phyloP scores from a whole-genome alignment of 2,329 filamentous ascomycete species.

The Talaromyces sp. region DNA sequence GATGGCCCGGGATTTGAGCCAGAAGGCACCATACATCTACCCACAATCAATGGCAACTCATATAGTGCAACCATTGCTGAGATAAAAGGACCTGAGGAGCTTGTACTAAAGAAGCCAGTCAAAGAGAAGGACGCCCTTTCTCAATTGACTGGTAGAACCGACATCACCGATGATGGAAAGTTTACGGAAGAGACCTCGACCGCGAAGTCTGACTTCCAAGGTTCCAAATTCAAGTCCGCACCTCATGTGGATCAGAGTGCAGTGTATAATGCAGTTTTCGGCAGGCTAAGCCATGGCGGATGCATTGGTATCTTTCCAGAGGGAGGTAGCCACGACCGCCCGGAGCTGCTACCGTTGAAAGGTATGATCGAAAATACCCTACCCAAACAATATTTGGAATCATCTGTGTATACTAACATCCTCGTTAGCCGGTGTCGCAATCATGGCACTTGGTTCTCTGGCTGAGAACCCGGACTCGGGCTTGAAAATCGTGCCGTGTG shows the following conservation, averaged over 20 bases:
- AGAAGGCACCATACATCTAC: slow-evolving; percentile 81
- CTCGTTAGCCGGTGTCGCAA: slow-evolving; percentile 75
- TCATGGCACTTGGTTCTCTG: slow-evolving; percentile 91
- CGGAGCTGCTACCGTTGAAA: slow-evolving; percentile 86
- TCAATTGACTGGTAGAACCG: slow-evolving; percentile 76
- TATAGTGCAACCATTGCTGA: slow-evolving; percentile 80
- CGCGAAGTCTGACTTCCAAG: slow-evolving; percentile 59
- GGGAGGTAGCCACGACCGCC: slow-evolving; percentile 90
- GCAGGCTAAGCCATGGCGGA: slow-evolving; percentile 71
- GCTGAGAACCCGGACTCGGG: slow-evolving; percentile 80
- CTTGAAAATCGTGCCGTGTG: slow-evolving; percentile 89
- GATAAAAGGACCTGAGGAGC: slow-evolving; percentile 72
- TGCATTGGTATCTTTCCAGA: slow-evolving; percentile 97
- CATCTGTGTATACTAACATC: not conserved
- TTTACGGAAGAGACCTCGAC: slow-evolving; percentile 53
- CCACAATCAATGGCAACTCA: slow-evolving; percentile 72
- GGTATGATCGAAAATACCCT: slow-evolving; percentile 31
- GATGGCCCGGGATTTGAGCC: slow-evolving; percentile 64
- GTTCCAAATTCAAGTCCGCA: slow-evolving; percentile 78
- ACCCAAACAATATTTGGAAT: not conserved
- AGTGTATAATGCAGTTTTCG: slow-evolving; percentile 91
- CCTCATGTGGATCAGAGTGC: slow-evolving; percentile 91
- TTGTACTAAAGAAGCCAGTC: slow-evolving; percentile 83
- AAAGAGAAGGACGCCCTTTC: slow-evolving; percentile 67
- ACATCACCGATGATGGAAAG: slow-evolving; percentile 62